A percentile compares a stretch with the other conserved stretches of the same genome.
phyloP scores from a whole-genome alignment of 768 basidiomycete species.

The Lentinula sp. region DNA sequence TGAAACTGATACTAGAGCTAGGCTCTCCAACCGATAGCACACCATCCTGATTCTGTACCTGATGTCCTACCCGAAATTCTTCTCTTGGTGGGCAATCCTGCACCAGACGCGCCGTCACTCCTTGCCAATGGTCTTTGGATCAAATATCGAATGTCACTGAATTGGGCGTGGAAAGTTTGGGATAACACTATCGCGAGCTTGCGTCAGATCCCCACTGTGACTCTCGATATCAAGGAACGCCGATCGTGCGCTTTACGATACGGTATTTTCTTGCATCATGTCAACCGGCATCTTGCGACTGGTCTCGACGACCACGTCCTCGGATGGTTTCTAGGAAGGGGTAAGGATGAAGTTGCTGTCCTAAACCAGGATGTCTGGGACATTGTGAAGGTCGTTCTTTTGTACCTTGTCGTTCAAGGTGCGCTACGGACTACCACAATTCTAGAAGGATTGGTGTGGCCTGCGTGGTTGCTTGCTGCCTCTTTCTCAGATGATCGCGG shows the following conservation, averaged over 20 bases:
- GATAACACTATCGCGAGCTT: slow-evolving; percentile 74
- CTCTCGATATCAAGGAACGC: slow-evolving; percentile 37
- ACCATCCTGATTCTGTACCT: slow-evolving; percentile 34
- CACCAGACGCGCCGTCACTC: slow-evolving; percentile 55
- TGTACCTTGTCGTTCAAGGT: slow-evolving; percentile 60
- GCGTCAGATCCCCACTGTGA: slow-evolving; percentile 59
- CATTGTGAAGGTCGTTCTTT: slow-evolving; percentile 52
- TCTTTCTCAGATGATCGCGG: slow-evolving; percentile 30
- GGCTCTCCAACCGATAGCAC: slow-evolving; percentile 41
- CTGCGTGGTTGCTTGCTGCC: slow-evolving; percentile 64
- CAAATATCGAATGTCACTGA: slow-evolving; percentile 63
- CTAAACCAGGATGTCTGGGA: slow-evolving; percentile 64
- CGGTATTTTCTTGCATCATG: slow-evolving; percentile 62
- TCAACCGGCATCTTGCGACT: slow-evolving; percentile 71
- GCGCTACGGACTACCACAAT: slow-evolving; percentile 70
- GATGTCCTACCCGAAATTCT: slow-evolving; percentile 59
- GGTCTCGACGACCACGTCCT: slow-evolving; percentile 69
- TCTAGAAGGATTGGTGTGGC: slow-evolving; percentile 70
- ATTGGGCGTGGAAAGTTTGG: slow-evolving; percentile 85
- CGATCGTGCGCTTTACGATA: slow-evolving; percentile 58
- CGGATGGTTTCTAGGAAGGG: slow-evolving; percentile 66
- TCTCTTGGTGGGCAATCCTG: slow-evolving; percentile 52
- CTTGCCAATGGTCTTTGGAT: slow-evolving; percentile 80
- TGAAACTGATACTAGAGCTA: slow-evolving; percentile 11
- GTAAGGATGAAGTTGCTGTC: slow-evolving; percentile 55